Evolutionary conservation across 768 basidiomycete species (phyloP).

Genomic region (Obba rivulosa): DNA sequence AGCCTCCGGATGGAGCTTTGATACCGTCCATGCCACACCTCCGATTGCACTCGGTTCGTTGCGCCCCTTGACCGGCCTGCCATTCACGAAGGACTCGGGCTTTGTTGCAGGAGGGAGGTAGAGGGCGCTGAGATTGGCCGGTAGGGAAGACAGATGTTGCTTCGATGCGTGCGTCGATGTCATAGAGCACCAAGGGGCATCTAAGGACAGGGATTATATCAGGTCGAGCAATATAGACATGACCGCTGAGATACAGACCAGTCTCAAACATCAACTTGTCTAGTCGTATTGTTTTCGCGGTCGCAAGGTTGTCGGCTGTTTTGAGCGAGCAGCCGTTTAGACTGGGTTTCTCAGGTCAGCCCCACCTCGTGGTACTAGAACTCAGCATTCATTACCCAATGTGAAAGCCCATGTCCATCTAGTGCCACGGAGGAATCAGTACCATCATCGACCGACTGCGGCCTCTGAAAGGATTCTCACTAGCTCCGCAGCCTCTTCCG

Average conservation of each 20-base stretch:
- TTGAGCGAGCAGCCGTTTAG: constrained; percentile 78
- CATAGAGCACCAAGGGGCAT: constrained; percentile 72
- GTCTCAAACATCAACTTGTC: constrained; percentile 70
- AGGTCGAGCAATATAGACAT: background rate
- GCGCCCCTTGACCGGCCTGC: constrained; percentile 67
- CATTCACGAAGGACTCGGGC: constrained; percentile 52
- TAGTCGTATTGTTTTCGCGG: constrained; percentile 49
- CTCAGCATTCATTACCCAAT: constrained; percentile 35
- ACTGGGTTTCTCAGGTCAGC: constrained; percentile 24
- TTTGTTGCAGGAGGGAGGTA: constrained; percentile 50
- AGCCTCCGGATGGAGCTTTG: constrained; percentile 38
- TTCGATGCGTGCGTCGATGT: constrained; percentile 62
- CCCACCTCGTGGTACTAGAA: background rate
- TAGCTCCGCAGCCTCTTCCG: constrained; percentile 57
- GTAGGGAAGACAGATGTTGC: constrained; percentile 41
- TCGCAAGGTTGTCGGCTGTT: constrained; percentile 56
- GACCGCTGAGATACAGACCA: constrained; percentile 33
- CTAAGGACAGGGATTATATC: constrained; percentile 26
- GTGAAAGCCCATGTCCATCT: constrained; percentile 74
- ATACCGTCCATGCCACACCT: constrained; percentile 69
- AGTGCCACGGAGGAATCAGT: constrained; percentile 2
- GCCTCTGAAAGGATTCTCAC: constrained; percentile 32
- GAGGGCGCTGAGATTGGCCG: constrained; percentile 36
- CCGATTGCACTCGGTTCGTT: constrained; percentile 68
- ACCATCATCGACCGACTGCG: background rate